These are phyloP conservation scores for Colletotrichum cordylinicola DNA, from an alignment of 2,329 filamentous ascomycete genomes.

Conservation along the genomic window DNA sequence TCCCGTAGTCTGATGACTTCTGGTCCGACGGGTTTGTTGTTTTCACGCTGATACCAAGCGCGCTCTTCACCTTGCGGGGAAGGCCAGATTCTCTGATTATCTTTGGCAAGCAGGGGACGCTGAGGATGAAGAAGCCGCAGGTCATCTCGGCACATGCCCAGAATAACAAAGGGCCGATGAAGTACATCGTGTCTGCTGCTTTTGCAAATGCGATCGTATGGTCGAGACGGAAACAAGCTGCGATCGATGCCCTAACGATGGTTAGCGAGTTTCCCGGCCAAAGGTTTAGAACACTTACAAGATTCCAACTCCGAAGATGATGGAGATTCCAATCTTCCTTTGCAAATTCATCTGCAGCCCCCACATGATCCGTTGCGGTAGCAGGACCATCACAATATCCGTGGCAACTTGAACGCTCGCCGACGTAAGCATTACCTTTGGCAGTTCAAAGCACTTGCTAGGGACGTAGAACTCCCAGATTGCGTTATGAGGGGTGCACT, in stretches of 20 bases:
- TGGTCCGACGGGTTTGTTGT: neutral
- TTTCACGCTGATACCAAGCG: neutral
- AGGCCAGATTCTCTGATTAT: slow-evolving; percentile 27
- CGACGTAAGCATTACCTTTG: slow-evolving; percentile 24
- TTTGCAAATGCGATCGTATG: slow-evolving; percentile 35
- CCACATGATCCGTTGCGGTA: slow-evolving; percentile 37
- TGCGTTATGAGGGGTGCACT: slow-evolving; percentile 29
- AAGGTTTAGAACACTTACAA: slow-evolving; percentile 23
- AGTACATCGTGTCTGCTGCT: slow-evolving; percentile 37
- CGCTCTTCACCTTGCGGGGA: neutral
- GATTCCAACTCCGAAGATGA: slow-evolving; percentile 36
- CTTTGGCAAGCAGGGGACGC: slow-evolving; percentile 43
- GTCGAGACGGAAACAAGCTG: slow-evolving; percentile 42
- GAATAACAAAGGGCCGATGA: slow-evolving; percentile 43
- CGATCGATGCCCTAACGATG: neutral
- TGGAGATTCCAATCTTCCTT: slow-evolving; percentile 34
- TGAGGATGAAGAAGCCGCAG: slow-evolving; percentile 48
- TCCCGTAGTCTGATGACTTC: neutral
- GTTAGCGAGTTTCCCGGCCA: neutral
- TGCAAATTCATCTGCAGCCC: slow-evolving; percentile 32
- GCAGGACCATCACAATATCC: slow-evolving; percentile 32
- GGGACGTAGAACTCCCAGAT: slow-evolving; percentile 30
- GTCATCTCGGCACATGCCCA: slow-evolving; percentile 52
- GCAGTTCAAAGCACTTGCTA: slow-evolving; percentile 27
- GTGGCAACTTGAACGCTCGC: slow-evolving; percentile 28